Evolutionary conservation across 345 rosid species (phyloP).

Genomic region (Cardiospermum halicacabum): DNA sequence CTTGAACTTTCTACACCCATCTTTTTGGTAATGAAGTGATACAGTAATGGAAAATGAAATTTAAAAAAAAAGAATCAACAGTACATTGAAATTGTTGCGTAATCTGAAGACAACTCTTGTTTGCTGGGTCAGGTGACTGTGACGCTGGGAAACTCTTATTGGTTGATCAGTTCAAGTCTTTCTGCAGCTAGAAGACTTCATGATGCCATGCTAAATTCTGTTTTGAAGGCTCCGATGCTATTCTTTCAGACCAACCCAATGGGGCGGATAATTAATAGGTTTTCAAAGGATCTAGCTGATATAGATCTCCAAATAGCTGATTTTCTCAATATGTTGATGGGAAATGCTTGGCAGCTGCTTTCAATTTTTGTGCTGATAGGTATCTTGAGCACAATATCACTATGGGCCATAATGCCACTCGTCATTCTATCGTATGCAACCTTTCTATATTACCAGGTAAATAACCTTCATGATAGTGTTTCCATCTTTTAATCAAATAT

Average conservation of each 20-base stretch:
- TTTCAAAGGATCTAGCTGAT: slow-evolving; percentile 88
- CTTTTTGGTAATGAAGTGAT: no score
- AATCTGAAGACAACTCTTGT: background rate
- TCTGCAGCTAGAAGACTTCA: slow-evolving; percentile 80
- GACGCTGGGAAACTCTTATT: slow-evolving; percentile 72
- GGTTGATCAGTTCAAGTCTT: slow-evolving; percentile 85
- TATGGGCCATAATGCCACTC: slow-evolving; percentile 95
- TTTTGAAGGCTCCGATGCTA: slow-evolving; percentile 87
- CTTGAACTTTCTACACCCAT: background rate
- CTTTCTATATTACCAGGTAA: slow-evolving; percentile 92
- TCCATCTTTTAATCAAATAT: no score
- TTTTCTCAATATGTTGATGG: slow-evolving; percentile 64
- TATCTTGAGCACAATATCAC: slow-evolving; percentile 75
- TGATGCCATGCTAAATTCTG: slow-evolving; percentile 68
- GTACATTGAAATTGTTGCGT: no score
- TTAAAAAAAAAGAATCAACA: no score
- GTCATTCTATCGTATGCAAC: slow-evolving; percentile 81
- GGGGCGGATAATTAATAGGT: slow-evolving; percentile 88
- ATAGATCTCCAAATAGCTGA: slow-evolving; percentile 76
- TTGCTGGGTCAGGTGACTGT: slow-evolving; percentile 54
- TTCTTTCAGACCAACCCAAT: slow-evolving; percentile 93
- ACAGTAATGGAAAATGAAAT: no score
- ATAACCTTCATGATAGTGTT: background rate
- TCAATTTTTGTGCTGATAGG: slow-evolving; percentile 89
- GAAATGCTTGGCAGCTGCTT: slow-evolving; percentile 78